Evolutionary conservation across 352 stramenopile genomes (phyloP).

Genomic region (Globisporangium acanthophoron): DNA sequence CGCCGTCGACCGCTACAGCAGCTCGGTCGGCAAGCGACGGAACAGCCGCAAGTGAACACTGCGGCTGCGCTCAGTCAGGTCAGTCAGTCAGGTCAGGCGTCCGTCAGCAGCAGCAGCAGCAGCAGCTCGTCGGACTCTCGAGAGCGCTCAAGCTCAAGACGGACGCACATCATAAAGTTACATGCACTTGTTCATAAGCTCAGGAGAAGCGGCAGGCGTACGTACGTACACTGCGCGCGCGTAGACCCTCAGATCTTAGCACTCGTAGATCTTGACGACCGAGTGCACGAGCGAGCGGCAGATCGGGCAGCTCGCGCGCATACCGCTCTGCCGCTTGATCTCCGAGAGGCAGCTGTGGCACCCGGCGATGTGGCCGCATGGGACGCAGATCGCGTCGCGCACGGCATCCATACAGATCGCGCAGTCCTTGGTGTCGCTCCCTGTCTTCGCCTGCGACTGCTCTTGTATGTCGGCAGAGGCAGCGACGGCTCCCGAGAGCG

Average conservation of each 20-base stretch:
- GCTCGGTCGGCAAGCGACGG: constrained; percentile 74
- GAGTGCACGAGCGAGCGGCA: constrained; percentile 33
- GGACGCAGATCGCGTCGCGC: constrained; percentile 44
- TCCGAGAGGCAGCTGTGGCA: constrained; percentile 34
- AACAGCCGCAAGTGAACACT: constrained; percentile 29
- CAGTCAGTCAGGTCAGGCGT: neutral
- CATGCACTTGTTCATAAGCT: constrained; percentile 3
- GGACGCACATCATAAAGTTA: constrained; percentile 7
- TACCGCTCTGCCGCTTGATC: constrained; percentile 22
- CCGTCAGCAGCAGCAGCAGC: neutral
- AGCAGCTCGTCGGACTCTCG: neutral
- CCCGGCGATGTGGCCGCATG: constrained; percentile 45
- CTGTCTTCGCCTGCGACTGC: neutral
- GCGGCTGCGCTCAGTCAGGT: neutral
- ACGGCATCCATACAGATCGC: constrained; percentile 38
- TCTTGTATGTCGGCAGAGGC: neutral
- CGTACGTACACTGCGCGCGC: no score
- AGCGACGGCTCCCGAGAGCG: neutral
- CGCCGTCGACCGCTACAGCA: constrained; percentile 71
- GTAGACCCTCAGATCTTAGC: neutral
- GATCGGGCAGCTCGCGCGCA: constrained; percentile 30
- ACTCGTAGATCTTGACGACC: constrained; percentile 52
- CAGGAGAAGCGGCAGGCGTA: neutral
- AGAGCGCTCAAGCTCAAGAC: no score
- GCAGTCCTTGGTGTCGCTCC: constrained; percentile 17